A percentile compares a stretch with the other conserved stretches of the same genome.
Conservation (phyloP, 2,329 filamentous ascomycete genomes). For the Rosellinia necatrix region DNA sequence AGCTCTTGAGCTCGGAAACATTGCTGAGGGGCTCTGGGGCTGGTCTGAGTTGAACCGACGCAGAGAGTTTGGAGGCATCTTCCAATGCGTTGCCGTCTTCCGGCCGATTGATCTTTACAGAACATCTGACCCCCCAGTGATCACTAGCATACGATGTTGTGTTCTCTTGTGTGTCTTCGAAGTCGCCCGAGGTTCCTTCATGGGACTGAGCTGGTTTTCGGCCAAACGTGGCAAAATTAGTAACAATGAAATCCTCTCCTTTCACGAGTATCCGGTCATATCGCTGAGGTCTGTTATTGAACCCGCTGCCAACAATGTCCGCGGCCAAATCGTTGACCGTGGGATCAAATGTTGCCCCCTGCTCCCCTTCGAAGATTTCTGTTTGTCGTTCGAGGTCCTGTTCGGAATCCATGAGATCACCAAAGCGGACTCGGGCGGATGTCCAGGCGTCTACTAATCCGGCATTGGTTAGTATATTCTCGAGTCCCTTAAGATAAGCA, state of each 20-base stretch:
- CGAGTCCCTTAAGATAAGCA: slow-evolving; percentile 50
- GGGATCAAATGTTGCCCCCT: slow-evolving; percentile 69
- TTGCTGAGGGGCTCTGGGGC: slow-evolving; percentile 41
- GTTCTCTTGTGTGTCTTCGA: slow-evolving; percentile 7
- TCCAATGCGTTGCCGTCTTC: slow-evolving; percentile 21
- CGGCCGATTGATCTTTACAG: slow-evolving; percentile 40
- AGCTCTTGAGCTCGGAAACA: slow-evolving; percentile 43
- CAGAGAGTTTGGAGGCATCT: slow-evolving; percentile 34
- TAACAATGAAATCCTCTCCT: slow-evolving; percentile 44
- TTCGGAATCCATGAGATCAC: slow-evolving; percentile 46
- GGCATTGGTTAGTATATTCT: slow-evolving; percentile 49
- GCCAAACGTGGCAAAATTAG: slow-evolving; percentile 63
- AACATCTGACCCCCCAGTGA: slow-evolving; percentile 62
- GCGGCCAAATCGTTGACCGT: slow-evolving; percentile 59
- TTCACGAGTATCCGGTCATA: slow-evolving; percentile 67
- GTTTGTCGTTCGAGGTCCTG: slow-evolving; percentile 29
- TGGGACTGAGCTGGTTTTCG: slow-evolving; percentile 40
- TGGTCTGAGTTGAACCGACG: slow-evolving; percentile 42
- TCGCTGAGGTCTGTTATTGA: slow-evolving; percentile 63
- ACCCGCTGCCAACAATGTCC: slow-evolving; percentile 50
- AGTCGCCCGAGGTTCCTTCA: slow-evolving; percentile 4
- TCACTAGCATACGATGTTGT: slow-evolving; percentile 51
- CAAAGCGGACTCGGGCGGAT: slow-evolving; percentile 48
- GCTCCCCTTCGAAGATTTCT: slow-evolving; percentile 59
- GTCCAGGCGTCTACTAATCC: slow-evolving; percentile 60